Base-by-base conservation (phyloP, 768 basidiomycete genomes). In the Leucosporidium scottii region DNA sequence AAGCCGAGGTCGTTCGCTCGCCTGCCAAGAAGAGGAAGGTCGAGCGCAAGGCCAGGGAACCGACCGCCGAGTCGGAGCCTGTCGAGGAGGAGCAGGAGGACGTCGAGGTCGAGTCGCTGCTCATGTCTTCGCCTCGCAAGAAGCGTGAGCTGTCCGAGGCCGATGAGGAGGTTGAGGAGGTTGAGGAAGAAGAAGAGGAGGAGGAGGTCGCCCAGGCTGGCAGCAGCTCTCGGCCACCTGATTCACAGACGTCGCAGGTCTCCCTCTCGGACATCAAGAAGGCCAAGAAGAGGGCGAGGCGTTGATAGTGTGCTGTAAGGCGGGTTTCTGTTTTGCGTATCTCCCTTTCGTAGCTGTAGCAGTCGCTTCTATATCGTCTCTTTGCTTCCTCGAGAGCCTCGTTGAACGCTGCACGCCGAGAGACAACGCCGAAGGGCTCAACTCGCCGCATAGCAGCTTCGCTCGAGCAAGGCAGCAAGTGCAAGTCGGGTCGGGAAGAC, bases 281-380 rank as follows among this genome's bases (percentile, higher is more conserved):
- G 21, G 30, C 21, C 30, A 57, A 57, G 55, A 57, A 57, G 55
- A 57, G 31, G 55, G 55, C 55, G 5, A 30, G 55, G 28, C 55
- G 55, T 31, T 57, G 55, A 57, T 15, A 27, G 55, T n/a, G 49
- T 18, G 21, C 2, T 51, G 9, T 51, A 23, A 27, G 23, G 50
- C 13, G 18, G n/a, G n/a, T n/a, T 51, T 9, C 9, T 9, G 3
- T 3, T 8, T 27, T 51, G 21, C 6, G 21, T 23, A 51, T 18
- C 1, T 51, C 21, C 23, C 25, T 51, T 27, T 51, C 23, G 23
- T 23, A 9, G 21, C 8, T 51, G 50, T 6, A 51, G 21, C 50
- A 51, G n/a, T 23, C 50, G 6, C 23, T 51, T 23, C 25, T 51
- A 51, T 51, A 23, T 51, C 50, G 23, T 23, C 21, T 17, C 5